Base-by-base conservation (phyloP, 352 stramenopile species). In the Phytopythium mirpurense region DNA sequence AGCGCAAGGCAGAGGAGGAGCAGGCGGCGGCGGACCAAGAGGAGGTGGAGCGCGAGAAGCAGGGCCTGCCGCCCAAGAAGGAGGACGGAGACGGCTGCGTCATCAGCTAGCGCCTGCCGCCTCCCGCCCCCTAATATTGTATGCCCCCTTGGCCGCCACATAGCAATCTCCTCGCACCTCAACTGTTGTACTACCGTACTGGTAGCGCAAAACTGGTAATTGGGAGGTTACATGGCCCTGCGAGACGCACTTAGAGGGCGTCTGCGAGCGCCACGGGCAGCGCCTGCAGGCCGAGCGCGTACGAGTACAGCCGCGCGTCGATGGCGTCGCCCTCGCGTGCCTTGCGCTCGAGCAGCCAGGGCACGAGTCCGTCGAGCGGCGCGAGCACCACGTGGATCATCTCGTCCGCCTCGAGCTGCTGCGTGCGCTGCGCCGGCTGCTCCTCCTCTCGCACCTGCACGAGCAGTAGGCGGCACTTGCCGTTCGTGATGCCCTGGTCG, bases 401-500 rank as follows among this genome's bases (percentile, higher is more conserved):
- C 54, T 90, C 79, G 50, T 86, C 72, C 0, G 68, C 70, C 36
- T 90, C 79, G 21, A 90, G 53, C 24, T 82, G 64, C 59, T 90
- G 79, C 32, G 57, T 34, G 3, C 56, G 32, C 16, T 51, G 57
- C 26, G 29, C n/a, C 15, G 36, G 34, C 37, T 71, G 66, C n/a
- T 86, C 67, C 51, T 78, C 76, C 2, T 68, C 58, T 0, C 59
- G 55, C 38, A 90, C 73, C 27, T 86, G 60, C 18, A 89, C 64
- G 21, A 92, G 62, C 52, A 92, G 56, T 11, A 92, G 56, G 40
- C 75, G 70, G 52, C 75, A 86, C 46, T 70, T 80, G 32, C 82
- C 79, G 65, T 90, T 90, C 21, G 75, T 92, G 49, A 92, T 69
- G 26, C 77, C 77, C 59, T 88, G 79, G 66, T 92, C 79, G 64